Conservation (phyloP, 805 yeast genomes). For the Candida schatavii region DNA sequence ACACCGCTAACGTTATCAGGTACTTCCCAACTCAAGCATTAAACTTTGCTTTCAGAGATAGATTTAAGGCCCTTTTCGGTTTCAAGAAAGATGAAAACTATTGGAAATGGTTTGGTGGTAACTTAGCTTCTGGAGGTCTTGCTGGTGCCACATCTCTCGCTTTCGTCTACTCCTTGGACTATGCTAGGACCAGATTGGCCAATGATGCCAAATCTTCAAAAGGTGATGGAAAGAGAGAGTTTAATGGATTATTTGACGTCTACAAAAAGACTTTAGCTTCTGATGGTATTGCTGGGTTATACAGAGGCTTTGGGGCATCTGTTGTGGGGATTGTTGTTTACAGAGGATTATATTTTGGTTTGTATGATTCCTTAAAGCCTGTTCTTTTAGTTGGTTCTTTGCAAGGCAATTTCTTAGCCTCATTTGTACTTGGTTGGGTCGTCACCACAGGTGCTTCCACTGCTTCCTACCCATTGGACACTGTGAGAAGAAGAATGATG, state of each 20-base stretch:
- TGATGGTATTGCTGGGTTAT: slow-evolving; percentile 27
- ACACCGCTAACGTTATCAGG: slow-evolving; percentile 26
- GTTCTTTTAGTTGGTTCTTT: slow-evolving; percentile 25
- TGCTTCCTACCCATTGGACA: slow-evolving; percentile 27
- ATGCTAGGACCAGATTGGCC: slow-evolving; percentile 27
- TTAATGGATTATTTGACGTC: slow-evolving; percentile 26
- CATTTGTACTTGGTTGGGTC: slow-evolving; percentile 25
- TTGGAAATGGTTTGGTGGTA: slow-evolving; percentile 25
- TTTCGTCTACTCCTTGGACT: slow-evolving; percentile 26
- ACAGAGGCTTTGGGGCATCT: slow-evolving; percentile 26
- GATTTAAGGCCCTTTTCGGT: slow-evolving; percentile 25
- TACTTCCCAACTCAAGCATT: slow-evolving; percentile 27
- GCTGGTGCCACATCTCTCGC: slow-evolving; percentile 28
- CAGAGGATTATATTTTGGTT: slow-evolving; percentile 28
- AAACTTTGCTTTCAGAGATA: slow-evolving; percentile 27
- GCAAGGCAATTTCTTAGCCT: slow-evolving; percentile 25
- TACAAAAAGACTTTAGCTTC: slow-evolving; percentile 26
- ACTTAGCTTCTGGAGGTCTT: slow-evolving; percentile 28
- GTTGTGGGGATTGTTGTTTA: slow-evolving; percentile 24
- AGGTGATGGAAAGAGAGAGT: slow-evolving; percentile 21
- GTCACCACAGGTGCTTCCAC: slow-evolving; percentile 27
- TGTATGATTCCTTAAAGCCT: slow-evolving; percentile 27
- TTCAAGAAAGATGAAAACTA: slow-evolving; percentile 24
- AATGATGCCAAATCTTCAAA: slow-evolving; percentile 26
- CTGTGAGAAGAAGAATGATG: slow-evolving; percentile 28